Evolutionary conservation across 192 early-diverging fungal species (phyloP).

Genomic region (Chytriomyces sp.): DNA sequence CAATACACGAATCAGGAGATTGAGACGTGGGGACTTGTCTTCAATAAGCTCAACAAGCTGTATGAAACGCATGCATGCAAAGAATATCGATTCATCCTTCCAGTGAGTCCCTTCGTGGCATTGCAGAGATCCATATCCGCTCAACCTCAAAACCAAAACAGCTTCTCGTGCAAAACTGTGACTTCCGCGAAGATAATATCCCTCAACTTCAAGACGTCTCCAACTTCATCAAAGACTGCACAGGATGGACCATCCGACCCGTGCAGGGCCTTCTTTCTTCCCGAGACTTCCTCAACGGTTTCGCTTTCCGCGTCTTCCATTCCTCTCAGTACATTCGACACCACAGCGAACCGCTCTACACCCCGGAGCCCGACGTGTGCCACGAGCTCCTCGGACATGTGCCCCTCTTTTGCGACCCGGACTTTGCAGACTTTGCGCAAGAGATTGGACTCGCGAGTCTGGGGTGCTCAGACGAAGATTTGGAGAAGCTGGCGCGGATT

Average conservation of each 20-base stretch:
- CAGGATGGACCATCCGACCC: constrained; percentile 92
- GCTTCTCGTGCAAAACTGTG: constrained; percentile 87
- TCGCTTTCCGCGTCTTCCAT: constrained; percentile 97
- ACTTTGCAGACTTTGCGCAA: constrained; percentile 95
- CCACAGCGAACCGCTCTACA: constrained; percentile 86
- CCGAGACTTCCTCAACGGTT: constrained; percentile 92
- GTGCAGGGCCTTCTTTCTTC: constrained; percentile 92
- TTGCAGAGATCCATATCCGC: no score
- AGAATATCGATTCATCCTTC: constrained; percentile 88
- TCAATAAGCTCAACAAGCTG: constrained; percentile 71
- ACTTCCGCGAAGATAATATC: constrained; percentile 79
- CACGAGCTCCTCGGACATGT: constrained; percentile 97
- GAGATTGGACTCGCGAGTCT: constrained; percentile 93
- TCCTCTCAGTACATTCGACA: constrained; percentile 98
- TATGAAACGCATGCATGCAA: constrained; percentile 88
- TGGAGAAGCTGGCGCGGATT: constrained; percentile 71
- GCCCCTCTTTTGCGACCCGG: constrained; percentile 62
- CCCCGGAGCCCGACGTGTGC: constrained; percentile 92
- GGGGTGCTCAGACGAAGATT: constrained; percentile 88
- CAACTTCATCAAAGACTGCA: constrained; percentile 89
- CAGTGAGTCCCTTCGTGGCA: no score
- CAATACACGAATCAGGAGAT: constrained; percentile 81
- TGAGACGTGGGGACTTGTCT: constrained; percentile 78
- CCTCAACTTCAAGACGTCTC: constrained; percentile 91
- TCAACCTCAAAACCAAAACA: no score